Percentiles rank a stretch among this genome's conserved stretches.
These are phyloP conservation scores for Dentipellis fragilis DNA, from an alignment of 768 basidiomycete species.

Conservation along the genomic window DNA sequence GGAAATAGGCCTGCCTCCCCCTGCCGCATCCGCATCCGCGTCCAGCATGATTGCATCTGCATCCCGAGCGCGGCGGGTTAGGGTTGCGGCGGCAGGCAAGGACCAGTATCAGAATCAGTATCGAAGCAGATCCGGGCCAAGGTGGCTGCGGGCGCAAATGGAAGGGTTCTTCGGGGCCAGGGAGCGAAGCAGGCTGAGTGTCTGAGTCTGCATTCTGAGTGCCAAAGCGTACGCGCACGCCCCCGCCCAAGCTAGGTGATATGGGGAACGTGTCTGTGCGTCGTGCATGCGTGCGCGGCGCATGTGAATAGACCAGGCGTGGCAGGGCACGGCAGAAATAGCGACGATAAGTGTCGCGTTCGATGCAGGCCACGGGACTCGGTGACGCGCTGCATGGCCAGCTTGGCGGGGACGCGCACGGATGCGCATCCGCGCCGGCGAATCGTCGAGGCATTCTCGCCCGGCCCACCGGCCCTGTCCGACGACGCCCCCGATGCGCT, in stretches of 20 bases:
- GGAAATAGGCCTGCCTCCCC: background rate
- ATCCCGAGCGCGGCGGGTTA: background rate
- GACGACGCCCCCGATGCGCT: background rate
- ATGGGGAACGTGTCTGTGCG: background rate
- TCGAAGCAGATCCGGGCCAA: background rate
- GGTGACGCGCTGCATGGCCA: background rate
- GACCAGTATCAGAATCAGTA: background rate
- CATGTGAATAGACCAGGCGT: background rate
- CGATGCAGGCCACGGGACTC: no score
- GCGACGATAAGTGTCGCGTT: no score
- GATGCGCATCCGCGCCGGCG: slow-evolving; percentile 3
- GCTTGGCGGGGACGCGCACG: background rate
- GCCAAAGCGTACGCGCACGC: background rate
- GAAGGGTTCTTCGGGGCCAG: background rate
- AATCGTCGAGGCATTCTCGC: slow-evolving; percentile 12
- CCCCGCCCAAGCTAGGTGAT: background rate
- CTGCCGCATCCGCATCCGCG: no score
- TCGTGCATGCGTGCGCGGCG: background rate
- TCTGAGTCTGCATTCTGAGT: no score
- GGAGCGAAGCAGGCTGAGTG: background rate
- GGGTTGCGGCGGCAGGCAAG: background rate
- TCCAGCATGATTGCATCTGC: no score
- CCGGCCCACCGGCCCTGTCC: background rate
- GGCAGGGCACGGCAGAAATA: no score
- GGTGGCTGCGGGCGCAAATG: background rate